Evolutionary conservation across 202 grass and related monocot species (phyloP).

Genomic region (Hordeum pubiflorum): DNA sequence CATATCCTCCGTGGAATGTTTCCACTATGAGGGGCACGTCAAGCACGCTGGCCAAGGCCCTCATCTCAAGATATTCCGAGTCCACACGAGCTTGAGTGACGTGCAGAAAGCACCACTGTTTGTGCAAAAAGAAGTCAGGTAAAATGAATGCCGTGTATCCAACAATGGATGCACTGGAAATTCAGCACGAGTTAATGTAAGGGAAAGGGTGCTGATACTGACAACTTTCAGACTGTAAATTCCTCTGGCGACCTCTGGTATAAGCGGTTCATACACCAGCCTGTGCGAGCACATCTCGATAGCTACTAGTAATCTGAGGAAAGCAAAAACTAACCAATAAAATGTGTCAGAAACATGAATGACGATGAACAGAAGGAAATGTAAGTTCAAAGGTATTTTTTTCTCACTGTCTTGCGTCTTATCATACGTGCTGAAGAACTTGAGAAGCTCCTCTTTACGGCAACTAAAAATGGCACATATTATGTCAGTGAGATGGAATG

Average conservation of each 20-base stretch:
- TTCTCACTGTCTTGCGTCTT: slow-evolving; percentile 18
- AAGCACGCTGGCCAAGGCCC: background rate
- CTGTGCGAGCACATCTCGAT: slow-evolving; percentile 19
- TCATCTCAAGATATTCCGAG: background rate
- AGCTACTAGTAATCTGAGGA: slow-evolving; percentile 39
- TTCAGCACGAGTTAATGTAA: slow-evolving; percentile 2
- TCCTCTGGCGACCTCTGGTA: background rate
- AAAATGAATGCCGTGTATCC: background rate
- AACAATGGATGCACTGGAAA: background rate
- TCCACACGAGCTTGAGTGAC: background rate
- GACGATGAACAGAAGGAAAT: background rate
- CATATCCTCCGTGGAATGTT: background rate
- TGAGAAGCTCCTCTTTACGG: slow-evolving; percentile 13
- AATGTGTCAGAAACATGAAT: slow-evolving; percentile 17
- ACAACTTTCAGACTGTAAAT: background rate
- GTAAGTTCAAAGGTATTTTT: slow-evolving; percentile 19
- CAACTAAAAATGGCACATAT: slow-evolving; percentile 25
- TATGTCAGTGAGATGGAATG: background rate
- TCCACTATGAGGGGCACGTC: slow-evolving; percentile 19
- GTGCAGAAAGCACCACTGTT: slow-evolving; percentile 29
- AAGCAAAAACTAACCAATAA: slow-evolving; percentile 37
- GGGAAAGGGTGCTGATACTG: background rate
- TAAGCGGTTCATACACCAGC: background rate
- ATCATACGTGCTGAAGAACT: slow-evolving; percentile 20
- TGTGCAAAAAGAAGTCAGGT: background rate